These are phyloP conservation scores for Anthostomella pinea DNA, from an alignment of 2,329 filamentous ascomycete species.

Conservation along the genomic window DNA sequence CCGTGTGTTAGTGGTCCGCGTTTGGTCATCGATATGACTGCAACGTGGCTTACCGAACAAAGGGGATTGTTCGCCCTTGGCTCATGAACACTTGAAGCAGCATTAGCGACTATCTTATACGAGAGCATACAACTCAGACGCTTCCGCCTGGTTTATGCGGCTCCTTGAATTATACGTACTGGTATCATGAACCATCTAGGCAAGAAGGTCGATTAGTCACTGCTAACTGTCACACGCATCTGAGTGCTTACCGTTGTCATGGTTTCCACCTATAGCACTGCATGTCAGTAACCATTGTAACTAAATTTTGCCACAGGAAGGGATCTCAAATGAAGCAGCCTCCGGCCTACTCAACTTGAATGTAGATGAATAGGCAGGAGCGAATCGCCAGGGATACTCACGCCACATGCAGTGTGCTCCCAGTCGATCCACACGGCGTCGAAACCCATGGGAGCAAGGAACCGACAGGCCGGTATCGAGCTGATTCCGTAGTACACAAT, in stretches of 20 bases:
- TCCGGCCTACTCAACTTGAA: too few species aligned
- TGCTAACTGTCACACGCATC: background rate
- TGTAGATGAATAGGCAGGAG: too few species aligned
- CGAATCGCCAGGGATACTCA: too few species aligned
- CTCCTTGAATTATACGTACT: conserved; percentile 7
- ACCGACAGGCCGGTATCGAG: conserved; percentile 37
- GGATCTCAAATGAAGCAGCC: too few species aligned
- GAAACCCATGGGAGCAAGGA: conserved; percentile 41
- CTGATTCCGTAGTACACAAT: conserved; percentile 41
- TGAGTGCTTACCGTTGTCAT: conserved; percentile 30
- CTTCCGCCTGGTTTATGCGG: background rate
- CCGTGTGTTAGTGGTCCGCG: background rate
- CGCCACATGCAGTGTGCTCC: too few species aligned
- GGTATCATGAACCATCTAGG: conserved; percentile 43
- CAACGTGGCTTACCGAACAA: conserved; percentile 35
- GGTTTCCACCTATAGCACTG: conserved; percentile 46
- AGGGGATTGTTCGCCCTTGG: conserved; percentile 43
- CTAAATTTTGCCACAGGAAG: too few species aligned
- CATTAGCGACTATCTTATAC: background rate
- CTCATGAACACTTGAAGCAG: conserved; percentile 38
- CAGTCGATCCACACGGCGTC: conserved; percentile 47
- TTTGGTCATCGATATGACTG: background rate
- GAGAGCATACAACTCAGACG: background rate
- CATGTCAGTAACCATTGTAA: too few species aligned
- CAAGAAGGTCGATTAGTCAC: background rate